phyloP scores from a whole-genome alignment of 2,329 filamentous ascomycete genomes.

The Nemania serpens region DNA sequence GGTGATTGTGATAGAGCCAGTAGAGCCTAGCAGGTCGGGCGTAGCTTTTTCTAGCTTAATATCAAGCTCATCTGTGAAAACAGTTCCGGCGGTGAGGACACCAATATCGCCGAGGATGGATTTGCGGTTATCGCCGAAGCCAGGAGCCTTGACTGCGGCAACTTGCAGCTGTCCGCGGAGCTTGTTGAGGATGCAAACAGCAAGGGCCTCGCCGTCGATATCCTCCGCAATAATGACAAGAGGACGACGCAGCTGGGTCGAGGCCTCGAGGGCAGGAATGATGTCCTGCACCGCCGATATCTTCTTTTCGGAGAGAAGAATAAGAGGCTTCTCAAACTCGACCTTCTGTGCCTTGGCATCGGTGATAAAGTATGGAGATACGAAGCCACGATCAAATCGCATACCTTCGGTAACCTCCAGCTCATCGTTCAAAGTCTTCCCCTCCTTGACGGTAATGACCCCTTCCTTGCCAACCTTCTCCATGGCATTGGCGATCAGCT shows the following conservation, averaged over 20 bases:
- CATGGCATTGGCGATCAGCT: constrained; percentile 97
- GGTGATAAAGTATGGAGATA: constrained; percentile 99
- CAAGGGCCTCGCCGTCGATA: constrained; percentile 97
- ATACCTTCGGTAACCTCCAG: constrained; percentile 99
- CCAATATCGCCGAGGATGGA: constrained; percentile 97
- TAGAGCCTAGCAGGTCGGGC: constrained; percentile 92
- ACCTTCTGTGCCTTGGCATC: constrained; percentile 98
- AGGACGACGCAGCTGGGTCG: constrained; percentile 91
- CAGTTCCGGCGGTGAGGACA: constrained; percentile 93
- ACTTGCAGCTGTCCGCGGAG: constrained; percentile 99
- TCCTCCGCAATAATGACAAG: constrained; percentile 99
- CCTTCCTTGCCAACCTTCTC: constrained; percentile 99
- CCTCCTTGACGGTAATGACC: constrained; percentile 99
- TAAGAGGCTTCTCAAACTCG: constrained; percentile 98
- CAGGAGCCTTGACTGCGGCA: constrained; percentile 96
- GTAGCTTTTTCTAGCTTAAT: constrained; percentile 99
- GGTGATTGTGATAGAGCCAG: constrained; percentile 98
- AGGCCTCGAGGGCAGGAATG: constrained; percentile 95
- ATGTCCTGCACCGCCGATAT: constrained; percentile 99
- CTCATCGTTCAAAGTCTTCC: constrained; percentile 97
- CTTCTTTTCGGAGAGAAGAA: constrained; percentile 99
- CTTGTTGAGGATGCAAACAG: constrained; percentile 99
- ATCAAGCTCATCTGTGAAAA: constrained; percentile 98
- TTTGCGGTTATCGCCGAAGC: constrained; percentile 99
- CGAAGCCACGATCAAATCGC: constrained; percentile 98